Evolutionary conservation across 1,284 basidiomycete species (phyloP).

Genomic region (Cutaneotrichosporon daszewskae): DNA sequence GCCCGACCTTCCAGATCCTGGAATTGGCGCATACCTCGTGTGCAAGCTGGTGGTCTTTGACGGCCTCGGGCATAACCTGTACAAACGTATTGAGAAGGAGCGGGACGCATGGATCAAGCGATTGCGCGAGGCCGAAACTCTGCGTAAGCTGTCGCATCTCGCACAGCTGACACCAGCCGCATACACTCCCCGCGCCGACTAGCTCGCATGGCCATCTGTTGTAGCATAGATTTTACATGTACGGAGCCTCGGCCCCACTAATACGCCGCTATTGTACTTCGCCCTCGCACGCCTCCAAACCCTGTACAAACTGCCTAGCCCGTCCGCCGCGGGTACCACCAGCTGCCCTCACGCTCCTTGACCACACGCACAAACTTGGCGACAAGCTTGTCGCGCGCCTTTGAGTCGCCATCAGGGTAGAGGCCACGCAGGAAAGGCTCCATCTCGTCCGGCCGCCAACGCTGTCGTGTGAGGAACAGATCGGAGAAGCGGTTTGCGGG

Average conservation of each 20-base stretch:
- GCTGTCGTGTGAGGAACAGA: slow-evolving; percentile 67
- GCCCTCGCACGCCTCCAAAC: neutral
- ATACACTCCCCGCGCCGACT: neutral
- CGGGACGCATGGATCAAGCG: slow-evolving; percentile 23
- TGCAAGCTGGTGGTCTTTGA: slow-evolving; percentile 32
- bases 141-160: slow-evolving; percentile 28
- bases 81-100: slow-evolving; percentile 42
- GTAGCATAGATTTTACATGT: too few relatives aligned
- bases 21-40: slow-evolving; percentile 27
- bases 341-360: slow-evolving; percentile 57
- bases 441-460: slow-evolving; percentile 76
- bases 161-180: slow-evolving; percentile 4
- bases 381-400: slow-evolving; percentile 77
- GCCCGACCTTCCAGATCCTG: slow-evolving; percentile 29
- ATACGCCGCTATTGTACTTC: too few relatives aligned
- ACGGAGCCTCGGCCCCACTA: too few relatives aligned
- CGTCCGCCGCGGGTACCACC: slow-evolving; percentile 44
- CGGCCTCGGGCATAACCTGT: slow-evolving; percentile 36
- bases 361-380: slow-evolving; percentile 75
- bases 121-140: slow-evolving; percentile 21
- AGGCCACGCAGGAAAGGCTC: slow-evolving; percentile 72
- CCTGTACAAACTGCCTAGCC: slow-evolving; percentile 10
- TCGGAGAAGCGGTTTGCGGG: slow-evolving; percentile 72
- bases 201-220: too few relatives aligned
- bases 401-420: slow-evolving; percentile 60